Base-by-base conservation (phyloP, 2,329 filamentous ascomycete species). In the Arthrobotrys entomopaga region DNA sequence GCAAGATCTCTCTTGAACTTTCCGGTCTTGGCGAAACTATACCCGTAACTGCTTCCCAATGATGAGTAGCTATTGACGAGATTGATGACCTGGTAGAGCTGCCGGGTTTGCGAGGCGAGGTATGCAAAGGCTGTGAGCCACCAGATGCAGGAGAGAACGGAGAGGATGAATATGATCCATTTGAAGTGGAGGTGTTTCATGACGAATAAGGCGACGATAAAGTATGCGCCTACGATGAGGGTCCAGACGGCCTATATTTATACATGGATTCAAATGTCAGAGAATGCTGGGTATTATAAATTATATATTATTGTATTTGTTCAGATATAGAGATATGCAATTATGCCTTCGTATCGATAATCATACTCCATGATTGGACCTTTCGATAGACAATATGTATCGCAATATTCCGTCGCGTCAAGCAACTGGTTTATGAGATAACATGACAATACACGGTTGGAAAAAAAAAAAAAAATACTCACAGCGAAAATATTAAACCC, bases 51-150 rank as follows among this genome's bases (percentile, higher is more conserved):
- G 38, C 24, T 50, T 2, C 16, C 13, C 15, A 15, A n/a, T 19
- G 52, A 66, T 6, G 56, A 22, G 34, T 74, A 74, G 2, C 7
- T 1, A 19, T 74, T 46, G 6, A 74, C n/a, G 6, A 64, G 19
- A n/a, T 74, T 24, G 46, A 74, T 74, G 3, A 22, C 20, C 2
- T 64, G 38, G 34, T 60, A 63, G n/a, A 65, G 15, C 10, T 67
- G 16, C 2, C 16, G 50, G 13, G 70, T 59, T 22, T 74, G 40
- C 20, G 70, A 74, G 15, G 70, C 70, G 26, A 74, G 63, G 19
- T 74, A 74, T 20, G 70, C 70, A 57, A 74, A 74, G 0, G 70
- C 70, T 5, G 46, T 46, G 56, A 74, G 70, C 70, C 70, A 74
- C 54, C 54, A 74, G 50, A 74, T 66, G 50, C 43, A 67, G 29